These are phyloP conservation scores for Nothomitra cinnamomea DNA, from an alignment of 2,329 filamentous ascomycete genomes.

Conservation along the genomic window DNA sequence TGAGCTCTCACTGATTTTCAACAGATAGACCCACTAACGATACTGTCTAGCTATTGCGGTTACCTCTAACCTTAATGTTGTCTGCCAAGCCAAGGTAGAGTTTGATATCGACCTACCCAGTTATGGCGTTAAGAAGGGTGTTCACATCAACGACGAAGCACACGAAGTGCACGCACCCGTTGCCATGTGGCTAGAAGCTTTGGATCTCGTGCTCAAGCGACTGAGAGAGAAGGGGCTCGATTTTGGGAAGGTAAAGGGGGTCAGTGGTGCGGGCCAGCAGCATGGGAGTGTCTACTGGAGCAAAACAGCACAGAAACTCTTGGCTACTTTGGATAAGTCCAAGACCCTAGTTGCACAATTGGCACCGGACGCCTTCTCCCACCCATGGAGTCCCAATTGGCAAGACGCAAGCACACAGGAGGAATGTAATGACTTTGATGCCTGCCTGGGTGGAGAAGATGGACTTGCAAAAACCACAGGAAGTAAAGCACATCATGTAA, in stretches of 20 bases:
- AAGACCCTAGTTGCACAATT: slow-evolving; percentile 58
- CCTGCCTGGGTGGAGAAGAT: slow-evolving; percentile 45
- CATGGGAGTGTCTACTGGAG: slow-evolving; percentile 96
- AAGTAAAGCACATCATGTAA: slow-evolving; percentile 83
- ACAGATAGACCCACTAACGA: slow-evolving; percentile 4
- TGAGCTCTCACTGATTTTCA: slow-evolving; percentile 8
- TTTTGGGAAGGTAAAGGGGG: slow-evolving; percentile 56
- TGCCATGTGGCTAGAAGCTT: slow-evolving; percentile 82
- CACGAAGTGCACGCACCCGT: slow-evolving; percentile 88
- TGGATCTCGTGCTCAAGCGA: slow-evolving; percentile 67
- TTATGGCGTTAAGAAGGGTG: slow-evolving; percentile 67
- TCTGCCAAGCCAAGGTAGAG: slow-evolving; percentile 79
- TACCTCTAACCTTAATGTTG: slow-evolving; percentile 61
- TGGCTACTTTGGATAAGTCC: slow-evolving; percentile 41
- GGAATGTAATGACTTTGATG: slow-evolving; percentile 82
- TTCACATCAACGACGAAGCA: slow-evolving; percentile 63
- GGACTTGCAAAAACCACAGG: slow-evolving; percentile 66
- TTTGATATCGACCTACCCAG: slow-evolving; percentile 71
- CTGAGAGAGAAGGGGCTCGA: slow-evolving; percentile 54
- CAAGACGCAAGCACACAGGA: slow-evolving; percentile 89
- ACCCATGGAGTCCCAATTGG: slow-evolving; percentile 89
- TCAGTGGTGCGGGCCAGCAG: slow-evolving; percentile 90
- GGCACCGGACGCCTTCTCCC: slow-evolving; percentile 48
- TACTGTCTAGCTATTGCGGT: slow-evolving; percentile 54
- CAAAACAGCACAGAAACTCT: slow-evolving; percentile 43